A percentile compares a stretch with the other conserved stretches of the same genome.
phyloP scores from a whole-genome alignment of 1,139 yeast genomes.

The Candida anutae region DNA sequence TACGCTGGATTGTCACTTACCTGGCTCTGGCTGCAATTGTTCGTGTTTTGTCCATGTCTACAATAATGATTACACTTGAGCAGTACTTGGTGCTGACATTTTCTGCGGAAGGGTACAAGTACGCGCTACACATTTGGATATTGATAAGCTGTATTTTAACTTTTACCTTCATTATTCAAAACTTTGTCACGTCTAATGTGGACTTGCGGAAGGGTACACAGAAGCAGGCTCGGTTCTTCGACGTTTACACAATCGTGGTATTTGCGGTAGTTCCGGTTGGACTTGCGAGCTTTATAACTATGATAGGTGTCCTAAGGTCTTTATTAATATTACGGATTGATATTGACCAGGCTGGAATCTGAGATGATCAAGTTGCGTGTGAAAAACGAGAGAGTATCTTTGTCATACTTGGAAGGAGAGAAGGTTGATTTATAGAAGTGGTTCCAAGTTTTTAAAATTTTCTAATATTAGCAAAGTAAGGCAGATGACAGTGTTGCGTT shows the following conservation, averaged over 20 bases:
- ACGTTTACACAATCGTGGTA: constrained; percentile 78
- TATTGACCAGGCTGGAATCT: constrained; percentile 31
- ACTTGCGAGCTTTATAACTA: constrained; percentile 84
- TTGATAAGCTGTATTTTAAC: constrained; percentile 80
- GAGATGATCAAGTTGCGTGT: too few relatives aligned
- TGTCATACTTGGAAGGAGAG: neutral
- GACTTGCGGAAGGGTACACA: constrained; percentile 39
- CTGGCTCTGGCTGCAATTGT: constrained; percentile 83
- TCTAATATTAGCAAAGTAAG: neutral
- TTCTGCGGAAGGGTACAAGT: constrained; percentile 41
- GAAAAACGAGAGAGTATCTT: neutral
- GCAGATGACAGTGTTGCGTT: neutral
- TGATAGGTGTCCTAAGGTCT: constrained; percentile 74
- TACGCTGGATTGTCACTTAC: constrained; percentile 89
- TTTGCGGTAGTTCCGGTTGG: constrained; percentile 98
- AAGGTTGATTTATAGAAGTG: neutral
- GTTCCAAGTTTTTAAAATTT: neutral
- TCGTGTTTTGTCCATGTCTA: constrained; percentile 74
- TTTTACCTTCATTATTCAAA: constrained; percentile 75
- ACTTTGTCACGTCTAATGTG: constrained; percentile 80
- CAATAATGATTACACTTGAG: constrained; percentile 63
- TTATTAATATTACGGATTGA: constrained; percentile 69
- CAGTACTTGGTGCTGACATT: constrained; percentile 59
- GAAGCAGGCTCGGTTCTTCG: constrained; percentile 54
- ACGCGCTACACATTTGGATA: constrained; percentile 87